phyloP scores from a whole-genome alignment of 345 rosid species.

The Brassica incana region DNA sequence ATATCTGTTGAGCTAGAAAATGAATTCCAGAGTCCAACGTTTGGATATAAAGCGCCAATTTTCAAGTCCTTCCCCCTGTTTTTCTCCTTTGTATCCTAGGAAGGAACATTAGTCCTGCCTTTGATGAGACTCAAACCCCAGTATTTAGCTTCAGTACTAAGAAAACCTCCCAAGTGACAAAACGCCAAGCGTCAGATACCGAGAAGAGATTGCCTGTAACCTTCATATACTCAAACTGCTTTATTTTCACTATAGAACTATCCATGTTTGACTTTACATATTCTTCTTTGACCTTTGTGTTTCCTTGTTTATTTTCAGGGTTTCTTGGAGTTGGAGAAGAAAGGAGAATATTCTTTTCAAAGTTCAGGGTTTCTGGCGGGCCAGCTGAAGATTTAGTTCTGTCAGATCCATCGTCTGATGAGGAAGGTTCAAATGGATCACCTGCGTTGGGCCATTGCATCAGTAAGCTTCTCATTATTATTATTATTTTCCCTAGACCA shows the following conservation, averaged over 20 bases:
- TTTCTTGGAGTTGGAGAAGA: slow-evolving; percentile 46
- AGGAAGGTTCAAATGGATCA: slow-evolving; percentile 47
- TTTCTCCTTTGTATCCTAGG: slow-evolving; percentile 41
- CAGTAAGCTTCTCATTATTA: too few species aligned
- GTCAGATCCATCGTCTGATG: slow-evolving; percentile 52
- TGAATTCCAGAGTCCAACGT: slow-evolving; percentile 63
- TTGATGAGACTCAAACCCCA: slow-evolving; percentile 38
- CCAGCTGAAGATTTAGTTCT: slow-evolving; percentile 44
- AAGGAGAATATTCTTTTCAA: slow-evolving; percentile 41
- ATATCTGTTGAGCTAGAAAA: slow-evolving; percentile 40
- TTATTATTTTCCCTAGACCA: slow-evolving; percentile 7
- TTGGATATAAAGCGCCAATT: slow-evolving; percentile 48
- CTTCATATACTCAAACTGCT: slow-evolving; percentile 36
- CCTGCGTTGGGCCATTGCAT: too few species aligned
- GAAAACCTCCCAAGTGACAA: slow-evolving; percentile 40
- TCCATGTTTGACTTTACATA: slow-evolving; percentile 17
- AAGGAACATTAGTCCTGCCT: slow-evolving; percentile 44
- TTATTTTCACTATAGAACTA: background rate
- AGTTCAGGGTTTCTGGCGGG: slow-evolving; percentile 30
- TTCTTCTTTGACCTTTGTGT: slow-evolving; percentile 35
- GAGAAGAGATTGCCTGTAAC: slow-evolving; percentile 54
- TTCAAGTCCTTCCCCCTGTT: slow-evolving; percentile 46
- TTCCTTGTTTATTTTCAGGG: slow-evolving; percentile 45
- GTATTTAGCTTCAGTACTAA: slow-evolving; percentile 40
- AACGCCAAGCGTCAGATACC: slow-evolving; percentile 41